phyloP scores from a whole-genome alignment of 2,329 filamentous ascomycete species.

The Tricladium varicosporioides region DNA sequence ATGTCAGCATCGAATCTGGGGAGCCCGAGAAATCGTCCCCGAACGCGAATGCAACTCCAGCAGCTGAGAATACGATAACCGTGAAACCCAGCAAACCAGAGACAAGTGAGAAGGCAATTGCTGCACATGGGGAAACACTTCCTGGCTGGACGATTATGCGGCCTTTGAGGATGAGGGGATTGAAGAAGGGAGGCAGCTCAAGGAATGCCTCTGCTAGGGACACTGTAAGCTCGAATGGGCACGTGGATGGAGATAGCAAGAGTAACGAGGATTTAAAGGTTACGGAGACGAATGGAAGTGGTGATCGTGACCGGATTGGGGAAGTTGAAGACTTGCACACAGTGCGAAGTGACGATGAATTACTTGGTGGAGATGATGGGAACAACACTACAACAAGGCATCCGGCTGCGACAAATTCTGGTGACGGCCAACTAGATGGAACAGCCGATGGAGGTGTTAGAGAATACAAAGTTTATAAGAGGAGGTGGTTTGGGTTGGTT shows the following conservation, averaged over 20 bases:
- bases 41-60: constrained; percentile 2
- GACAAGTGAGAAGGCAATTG: constrained; percentile 8
- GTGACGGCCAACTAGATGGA: background rate
- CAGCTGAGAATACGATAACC: background rate
- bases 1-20: background rate
- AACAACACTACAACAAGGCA: constrained; percentile 7
- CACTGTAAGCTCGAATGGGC: constrained; percentile 7
- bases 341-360: constrained; percentile 32
- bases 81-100: too few relatives aligned
- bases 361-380: constrained; percentile 24
- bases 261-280: constrained; percentile 18
- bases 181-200: constrained; percentile 17
- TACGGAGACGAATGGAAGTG: constrained; percentile 16
- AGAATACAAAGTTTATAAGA: constrained; percentile 67
- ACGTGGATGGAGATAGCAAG: constrained; percentile 9
- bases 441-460: constrained; percentile 5
- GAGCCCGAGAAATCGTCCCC: constrained; percentile 9
- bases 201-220: background rate
- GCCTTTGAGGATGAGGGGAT: constrained; percentile 21
- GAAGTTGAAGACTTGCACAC: constrained; percentile 27
- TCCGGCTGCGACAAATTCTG: background rate
- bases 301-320: constrained; percentile 11
- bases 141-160: constrained; percentile 29
- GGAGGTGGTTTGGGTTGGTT: constrained; percentile 82
- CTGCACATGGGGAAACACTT: constrained; percentile 10